phyloP scores from a whole-genome alignment of 2,329 filamentous ascomycete genomes.

The Diaporthe ampelina region DNA sequence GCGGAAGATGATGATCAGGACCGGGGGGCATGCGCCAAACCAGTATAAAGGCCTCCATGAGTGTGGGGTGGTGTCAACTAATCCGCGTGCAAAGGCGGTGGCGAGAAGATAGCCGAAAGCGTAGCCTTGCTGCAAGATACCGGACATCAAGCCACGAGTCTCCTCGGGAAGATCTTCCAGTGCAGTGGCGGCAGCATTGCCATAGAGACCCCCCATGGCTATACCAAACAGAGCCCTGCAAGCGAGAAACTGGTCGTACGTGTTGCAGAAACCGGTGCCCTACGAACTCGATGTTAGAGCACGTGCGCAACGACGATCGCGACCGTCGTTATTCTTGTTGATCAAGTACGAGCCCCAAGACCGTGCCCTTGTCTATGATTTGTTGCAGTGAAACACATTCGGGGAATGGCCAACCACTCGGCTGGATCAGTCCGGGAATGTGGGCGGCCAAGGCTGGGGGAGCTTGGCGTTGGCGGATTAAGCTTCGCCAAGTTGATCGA shows the following conservation, averaged over 20 bases:
- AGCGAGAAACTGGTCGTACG: conserved; percentile 79
- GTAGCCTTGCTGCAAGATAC: conserved; percentile 82
- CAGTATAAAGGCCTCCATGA: conserved; percentile 90
- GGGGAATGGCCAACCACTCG: not conserved
- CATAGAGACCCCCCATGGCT: conserved; percentile 86
- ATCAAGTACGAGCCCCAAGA: not conserved
- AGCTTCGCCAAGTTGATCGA: conserved; percentile 14
- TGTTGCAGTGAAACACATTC: not conserved
- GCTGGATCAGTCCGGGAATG: conserved; percentile 23
- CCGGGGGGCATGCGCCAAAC: conserved; percentile 86
- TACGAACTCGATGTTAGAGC: conserved; percentile 45
- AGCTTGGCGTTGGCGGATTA: conserved; percentile 33
- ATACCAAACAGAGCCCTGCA: conserved; percentile 83
- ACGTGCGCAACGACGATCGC: not conserved
- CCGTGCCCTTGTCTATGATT: not conserved
- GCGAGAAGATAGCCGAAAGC: conserved; percentile 75
- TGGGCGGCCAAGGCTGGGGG: conserved; percentile 24
- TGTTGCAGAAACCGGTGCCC: conserved; percentile 77
- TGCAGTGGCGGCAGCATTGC: conserved; percentile 83
- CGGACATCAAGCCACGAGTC: conserved; percentile 80
- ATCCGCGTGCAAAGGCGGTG: conserved; percentile 71
- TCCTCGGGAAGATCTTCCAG: conserved; percentile 80
- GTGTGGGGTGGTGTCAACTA: conserved; percentile 83
- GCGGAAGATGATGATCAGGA: conserved; percentile 85
- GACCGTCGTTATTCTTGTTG: not conserved